Base-by-base conservation (phyloP, 2,329 filamentous ascomycete species). In the Passalora sequoiae region DNA sequence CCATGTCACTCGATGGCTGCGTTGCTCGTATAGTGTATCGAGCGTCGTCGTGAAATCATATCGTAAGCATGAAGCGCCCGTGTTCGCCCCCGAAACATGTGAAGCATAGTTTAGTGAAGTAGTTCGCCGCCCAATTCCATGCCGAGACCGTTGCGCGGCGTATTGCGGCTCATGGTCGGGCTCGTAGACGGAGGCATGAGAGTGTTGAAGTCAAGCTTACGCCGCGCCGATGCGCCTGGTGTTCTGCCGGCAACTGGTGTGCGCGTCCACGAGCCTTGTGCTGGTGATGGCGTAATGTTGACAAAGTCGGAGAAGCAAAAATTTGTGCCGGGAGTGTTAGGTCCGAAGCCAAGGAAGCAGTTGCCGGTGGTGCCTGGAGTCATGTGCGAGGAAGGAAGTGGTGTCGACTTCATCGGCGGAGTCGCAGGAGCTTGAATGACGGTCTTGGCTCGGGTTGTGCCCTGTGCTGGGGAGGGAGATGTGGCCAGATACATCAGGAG, bases 291-390 rank as follows among this genome's bases (percentile, higher is more conserved):
- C 5, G 92, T 95, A 64, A 97, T 91, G 68, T 97, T 96, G 62
- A 97, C 84, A 67, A 95, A 98, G 63, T 98, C 92, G 40, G 89
- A 81, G 69, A 97, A 94, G 69, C 97, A 94, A 66, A 97, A 94
- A 36, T 74, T 78, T 60, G 89, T 85, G 12, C 83, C 83, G 0
- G 91, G 91, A 1, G 91, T 97, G 51, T 79, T 81, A 39, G 84
- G 80, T 58, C 66, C 69, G 43, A 81, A 75, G 37, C 75, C 74
- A 32, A 83, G 66, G 58, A 81, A 84, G 28, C 61, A 59, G 28
- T 60, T 63, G 17, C 65, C 67, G 49, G 78, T 77, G 29, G 82
- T 83, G 40, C 82, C 81, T 1, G 86, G 86, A 8, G 87, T 92
- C 86, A 92, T 91, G 78, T 91, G 88, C 19, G 83, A 94, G 44